Percentiles rank a stretch among this genome's conserved stretches.
phyloP scores from a whole-genome alignment of 2,329 filamentous ascomycete species.

The Mycogone perniciosa region DNA sequence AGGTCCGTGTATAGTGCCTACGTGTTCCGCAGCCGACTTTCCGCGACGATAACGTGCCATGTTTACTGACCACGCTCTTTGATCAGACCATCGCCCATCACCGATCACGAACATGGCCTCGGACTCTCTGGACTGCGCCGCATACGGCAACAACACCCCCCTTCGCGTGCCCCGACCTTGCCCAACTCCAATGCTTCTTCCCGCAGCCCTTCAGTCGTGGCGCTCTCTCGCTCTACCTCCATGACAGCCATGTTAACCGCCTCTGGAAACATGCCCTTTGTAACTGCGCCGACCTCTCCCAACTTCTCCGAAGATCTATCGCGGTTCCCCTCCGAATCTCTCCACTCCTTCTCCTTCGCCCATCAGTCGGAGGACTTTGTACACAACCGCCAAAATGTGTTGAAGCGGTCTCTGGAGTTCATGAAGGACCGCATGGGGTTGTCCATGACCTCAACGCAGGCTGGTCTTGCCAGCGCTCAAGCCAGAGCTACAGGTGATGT shows the following conservation, averaged over 20 bases:
- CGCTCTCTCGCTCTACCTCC: conserved; percentile 62
- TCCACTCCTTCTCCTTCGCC: conserved; percentile 97
- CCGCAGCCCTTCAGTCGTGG: conserved; percentile 49
- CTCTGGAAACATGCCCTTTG: conserved; percentile 46
- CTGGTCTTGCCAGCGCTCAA: conserved; percentile 75
- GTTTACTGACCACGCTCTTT: conserved; percentile 23
- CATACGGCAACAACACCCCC: conserved; percentile 76
- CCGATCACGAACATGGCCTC: conserved; percentile 81
- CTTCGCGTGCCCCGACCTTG: conserved; percentile 57
- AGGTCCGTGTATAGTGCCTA: conserved; percentile 47
- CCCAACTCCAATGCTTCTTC: conserved; percentile 58
- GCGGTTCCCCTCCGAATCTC: conserved; percentile 88
- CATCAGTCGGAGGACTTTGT: conserved; percentile 90
- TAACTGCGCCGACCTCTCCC: conserved; percentile 63
- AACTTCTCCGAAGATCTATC: conserved; percentile 81
- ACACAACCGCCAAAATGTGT: conserved; percentile 83
- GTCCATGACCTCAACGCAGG: conserved; percentile 58
- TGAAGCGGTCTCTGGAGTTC: conserved; percentile 92
- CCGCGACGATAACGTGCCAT: conserved; percentile 3
- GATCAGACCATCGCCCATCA: conserved; percentile 69
- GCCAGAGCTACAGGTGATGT: conserved; percentile 75
- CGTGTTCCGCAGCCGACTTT: background rate
- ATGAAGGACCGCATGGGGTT: conserved; percentile 89
- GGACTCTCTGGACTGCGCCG: conserved; percentile 82
- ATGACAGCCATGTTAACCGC: conserved; percentile 60